Conservation (phyloP, 352 stramenopile species). For the Phytophthora europaea region DNA sequence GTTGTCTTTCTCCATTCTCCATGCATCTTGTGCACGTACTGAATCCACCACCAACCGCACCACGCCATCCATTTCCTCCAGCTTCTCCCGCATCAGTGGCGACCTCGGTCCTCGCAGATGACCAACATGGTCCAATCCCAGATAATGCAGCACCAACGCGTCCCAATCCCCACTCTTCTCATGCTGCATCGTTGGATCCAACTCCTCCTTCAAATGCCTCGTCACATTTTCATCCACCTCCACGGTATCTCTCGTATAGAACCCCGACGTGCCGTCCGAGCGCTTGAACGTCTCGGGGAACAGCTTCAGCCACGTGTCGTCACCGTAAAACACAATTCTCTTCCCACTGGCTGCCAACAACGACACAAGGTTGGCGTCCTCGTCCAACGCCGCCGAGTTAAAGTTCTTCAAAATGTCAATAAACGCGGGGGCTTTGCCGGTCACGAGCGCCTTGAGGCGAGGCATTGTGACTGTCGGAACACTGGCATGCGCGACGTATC, state of each 20-base stretch:
- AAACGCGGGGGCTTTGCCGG: slow-evolving; percentile 87
- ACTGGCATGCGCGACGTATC: slow-evolving; percentile 84
- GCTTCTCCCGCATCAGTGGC: slow-evolving; percentile 79
- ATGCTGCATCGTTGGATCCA: slow-evolving; percentile 77
- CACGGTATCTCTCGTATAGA: slow-evolving; percentile 90
- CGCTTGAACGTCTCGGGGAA: slow-evolving; percentile 82
- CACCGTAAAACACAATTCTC: slow-evolving; percentile 88
- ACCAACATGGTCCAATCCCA: slow-evolving; percentile 89
- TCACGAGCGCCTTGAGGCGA: slow-evolving; percentile 88
- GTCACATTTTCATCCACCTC: slow-evolving; percentile 91
- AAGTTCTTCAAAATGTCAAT: slow-evolving; percentile 94
- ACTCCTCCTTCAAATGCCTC: slow-evolving; percentile 82
- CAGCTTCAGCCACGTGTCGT: slow-evolving; percentile 92
- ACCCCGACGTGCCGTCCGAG: slow-evolving; percentile 84
- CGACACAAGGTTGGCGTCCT: slow-evolving; percentile 79
- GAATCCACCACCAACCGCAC: slow-evolving; percentile 69
- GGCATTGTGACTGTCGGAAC: slow-evolving; percentile 93
- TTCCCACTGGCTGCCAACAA: slow-evolving; percentile 56
- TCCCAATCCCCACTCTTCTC: slow-evolving; percentile 85
- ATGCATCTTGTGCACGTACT: slow-evolving; percentile 66
- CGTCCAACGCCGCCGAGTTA: slow-evolving; percentile 81
- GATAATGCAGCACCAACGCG: slow-evolving; percentile 87
- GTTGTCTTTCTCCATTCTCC: slow-evolving; percentile 32
- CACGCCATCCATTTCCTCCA: slow-evolving; percentile 87
- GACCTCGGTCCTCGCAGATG: slow-evolving; percentile 86